Conservation (phyloP, 495 filamentous ascomycete species). For the Talaromyces ruber region DNA sequence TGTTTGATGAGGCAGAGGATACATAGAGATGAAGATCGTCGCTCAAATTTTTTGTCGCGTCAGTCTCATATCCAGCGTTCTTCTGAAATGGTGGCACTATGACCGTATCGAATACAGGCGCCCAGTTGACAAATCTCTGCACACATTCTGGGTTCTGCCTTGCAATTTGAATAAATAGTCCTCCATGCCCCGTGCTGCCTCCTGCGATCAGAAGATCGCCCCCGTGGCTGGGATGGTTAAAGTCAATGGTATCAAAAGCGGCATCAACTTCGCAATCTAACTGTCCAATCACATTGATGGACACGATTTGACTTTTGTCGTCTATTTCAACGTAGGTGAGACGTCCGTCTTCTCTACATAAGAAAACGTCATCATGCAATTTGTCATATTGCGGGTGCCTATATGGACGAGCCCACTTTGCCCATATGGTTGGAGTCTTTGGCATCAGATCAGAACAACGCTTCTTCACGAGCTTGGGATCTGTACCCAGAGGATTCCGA, state of each 20-base stretch:
- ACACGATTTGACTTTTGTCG: conserved; percentile 28
- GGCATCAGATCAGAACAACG: conserved; percentile 30
- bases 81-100: conserved; percentile 28
- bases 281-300: conserved; percentile 26
- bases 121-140: conserved; percentile 72
- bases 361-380: conserved; percentile 60
- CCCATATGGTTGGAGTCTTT: conserved; percentile 33
- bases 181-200: conserved; percentile 75
- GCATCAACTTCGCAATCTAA: conserved; percentile 37
- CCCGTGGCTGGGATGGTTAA: conserved; percentile 36
- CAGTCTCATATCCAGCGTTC: neutral
- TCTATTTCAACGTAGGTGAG: conserved; percentile 60
- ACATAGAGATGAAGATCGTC: conserved; percentile 27
- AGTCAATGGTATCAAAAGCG: conserved; percentile 37
- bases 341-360: conserved; percentile 74
- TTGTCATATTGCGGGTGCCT: conserved; percentile 50
- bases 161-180: conserved; percentile 59
- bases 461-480: conserved; percentile 40
- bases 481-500: neutral
- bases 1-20: conserved; percentile 29
- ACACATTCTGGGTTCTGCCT: conserved; percentile 40
- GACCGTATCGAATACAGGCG: conserved; percentile 66
- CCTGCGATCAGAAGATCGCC: conserved; percentile 72
- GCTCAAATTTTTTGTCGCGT: neutral
- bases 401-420: conserved; percentile 64